Conservation (phyloP, 306 rosid species). For the Biancaea sappan region DNA sequence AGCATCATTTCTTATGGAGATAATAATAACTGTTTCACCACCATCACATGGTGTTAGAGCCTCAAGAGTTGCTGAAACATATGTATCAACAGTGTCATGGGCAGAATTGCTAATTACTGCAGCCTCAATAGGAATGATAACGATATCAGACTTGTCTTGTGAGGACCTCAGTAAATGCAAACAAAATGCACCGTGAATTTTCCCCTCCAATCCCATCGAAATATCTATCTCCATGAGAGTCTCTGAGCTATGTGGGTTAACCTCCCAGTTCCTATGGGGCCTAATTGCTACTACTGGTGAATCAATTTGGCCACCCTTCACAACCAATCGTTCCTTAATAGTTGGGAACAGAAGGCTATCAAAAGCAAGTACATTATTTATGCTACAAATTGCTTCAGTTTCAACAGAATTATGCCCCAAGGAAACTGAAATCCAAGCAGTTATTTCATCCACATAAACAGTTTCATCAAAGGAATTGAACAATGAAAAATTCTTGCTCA, state of each 20-base stretch:
- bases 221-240: constrained; percentile 73
- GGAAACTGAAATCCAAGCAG: constrained; percentile 74
- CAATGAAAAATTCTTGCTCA: constrained; percentile 74
- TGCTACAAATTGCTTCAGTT: constrained; percentile 74
- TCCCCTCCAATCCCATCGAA: constrained; percentile 63
- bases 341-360: constrained; percentile 49
- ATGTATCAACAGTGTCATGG: constrained; percentile 39
- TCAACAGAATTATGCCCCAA: constrained; percentile 56
- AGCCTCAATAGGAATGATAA: constrained; percentile 86
- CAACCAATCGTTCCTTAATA: constrained; percentile 67
- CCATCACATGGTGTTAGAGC: constrained; percentile 52
- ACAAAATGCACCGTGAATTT: constrained; percentile 75
- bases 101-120: constrained; percentile 47
- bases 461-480: constrained; percentile 80
- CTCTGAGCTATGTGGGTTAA: constrained; percentile 73
- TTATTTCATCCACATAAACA: constrained; percentile 70
- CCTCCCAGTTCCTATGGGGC: constrained; percentile 81
- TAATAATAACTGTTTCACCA: constrained; percentile 46
- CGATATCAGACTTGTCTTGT: constrained; percentile 61
- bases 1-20: constrained; percentile 69
- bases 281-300: constrained; percentile 65
- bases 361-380: constrained; percentile 48
- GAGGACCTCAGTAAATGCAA: constrained; percentile 74
- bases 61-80: constrained; percentile 67
- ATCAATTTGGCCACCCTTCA: constrained; percentile 58